phyloP scores from a whole-genome alignment of 495 filamentous ascomycete species.

The Neurospora sp. region DNA sequence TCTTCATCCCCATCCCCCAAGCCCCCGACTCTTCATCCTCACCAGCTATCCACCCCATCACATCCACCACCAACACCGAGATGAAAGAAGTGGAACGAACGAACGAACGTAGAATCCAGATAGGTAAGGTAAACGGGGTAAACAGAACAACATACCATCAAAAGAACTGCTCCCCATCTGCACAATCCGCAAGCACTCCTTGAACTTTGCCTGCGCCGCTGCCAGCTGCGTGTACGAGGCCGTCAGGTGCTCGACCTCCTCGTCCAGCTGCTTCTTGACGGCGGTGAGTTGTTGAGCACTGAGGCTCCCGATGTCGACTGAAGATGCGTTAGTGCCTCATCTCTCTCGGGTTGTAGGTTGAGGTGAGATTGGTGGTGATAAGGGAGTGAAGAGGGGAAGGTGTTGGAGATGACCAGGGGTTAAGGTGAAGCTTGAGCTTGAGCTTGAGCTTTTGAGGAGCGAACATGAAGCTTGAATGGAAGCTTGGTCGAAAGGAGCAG shows the following conservation, averaged over 20 bases:
- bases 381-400: neutral
- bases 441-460: neutral
- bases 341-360: neutral
- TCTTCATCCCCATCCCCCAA: neutral
- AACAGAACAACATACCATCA: conserved; percentile 18
- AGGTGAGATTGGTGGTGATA: neutral
- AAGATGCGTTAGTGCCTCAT: neutral
- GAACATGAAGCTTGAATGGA: neutral
- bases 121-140: neutral
- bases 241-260: conserved; percentile 88
- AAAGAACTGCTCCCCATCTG: conserved; percentile 40
- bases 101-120: neutral
- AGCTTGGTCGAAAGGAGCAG: neutral
- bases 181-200: conserved; percentile 73
- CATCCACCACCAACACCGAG: neutral
- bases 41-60: neutral
- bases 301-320: conserved; percentile 40
- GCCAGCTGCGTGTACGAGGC: conserved; percentile 80
- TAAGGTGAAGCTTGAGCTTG: neutral
- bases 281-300: conserved; percentile 41
- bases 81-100: neutral
- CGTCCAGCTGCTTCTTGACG: conserved; percentile 90
- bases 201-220: conserved; percentile 81
- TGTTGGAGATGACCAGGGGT: neutral
- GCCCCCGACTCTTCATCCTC: neutral